Evolutionary conservation across 2,329 filamentous ascomycete genomes (phyloP), one percentile per base, ranked within the genome.

Genomic region (Neonectria punicea): DNA sequence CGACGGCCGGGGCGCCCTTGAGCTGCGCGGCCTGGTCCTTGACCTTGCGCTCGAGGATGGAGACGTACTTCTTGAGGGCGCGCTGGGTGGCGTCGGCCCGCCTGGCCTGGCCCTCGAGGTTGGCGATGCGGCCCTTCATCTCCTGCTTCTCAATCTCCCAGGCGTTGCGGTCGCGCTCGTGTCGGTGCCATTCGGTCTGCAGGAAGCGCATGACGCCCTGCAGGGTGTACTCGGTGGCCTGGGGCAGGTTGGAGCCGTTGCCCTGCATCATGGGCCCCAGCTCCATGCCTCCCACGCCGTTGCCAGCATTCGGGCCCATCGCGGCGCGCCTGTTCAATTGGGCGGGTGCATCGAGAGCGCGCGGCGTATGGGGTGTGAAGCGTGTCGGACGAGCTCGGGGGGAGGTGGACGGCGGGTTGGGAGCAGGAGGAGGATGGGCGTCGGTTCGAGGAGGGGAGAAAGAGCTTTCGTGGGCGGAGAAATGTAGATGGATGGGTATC

Each of bases 81-180:
- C 94, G 94, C 74, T 97, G 94, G 63, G 94, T 89, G 67, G 93
- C 92, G 80, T 97, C 96, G 55, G 93, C 91, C 71, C 95, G 93
- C 69, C 94, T 87, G 34, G 91, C 89, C 72, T 97, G 93, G 59
- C 96, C 96, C 81, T 99, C 96, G 70, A 98, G 88, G 75, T 93
- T 92, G 56, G 95, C 95, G 82, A 99, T 98, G 76, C 97, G 91
- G 72, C 93, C 94, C 84, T 97, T 97, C 96, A 99, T 98, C 83
- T 99, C 96, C 75, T 97, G 96, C 77, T 94, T 91, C 81, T 99
- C 96, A 78, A 99, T 99, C 81, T 99, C 96, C 96, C 96, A 99
- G 41, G 94, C 91, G 82, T 99, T 99, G 74, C 96, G 90, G 78
- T 98, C 96, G 81, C 96, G 92, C 82, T 99, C 96, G 80, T 99